These are phyloP conservation scores for Coccomyxa subellipsoidea DNA, from an alignment of 163 green algal species.

Conservation along the genomic window DNA sequence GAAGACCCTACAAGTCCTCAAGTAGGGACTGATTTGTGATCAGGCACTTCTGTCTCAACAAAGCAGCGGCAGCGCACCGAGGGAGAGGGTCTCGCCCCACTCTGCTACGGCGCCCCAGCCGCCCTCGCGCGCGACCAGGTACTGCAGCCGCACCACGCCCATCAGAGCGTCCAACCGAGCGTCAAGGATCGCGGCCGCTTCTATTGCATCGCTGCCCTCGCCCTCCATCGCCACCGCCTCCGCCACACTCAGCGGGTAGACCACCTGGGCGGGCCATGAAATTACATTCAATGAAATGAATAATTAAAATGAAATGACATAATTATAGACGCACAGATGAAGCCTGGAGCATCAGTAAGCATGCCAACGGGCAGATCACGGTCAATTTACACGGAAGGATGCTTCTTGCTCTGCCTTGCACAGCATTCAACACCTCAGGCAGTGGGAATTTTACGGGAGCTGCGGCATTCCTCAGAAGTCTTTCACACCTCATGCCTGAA, in stretches of 20 bases:
- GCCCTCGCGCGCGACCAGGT: constrained; percentile 57
- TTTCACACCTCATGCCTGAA: too few relatives aligned
- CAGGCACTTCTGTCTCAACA: not conserved
- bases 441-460: too few relatives aligned
- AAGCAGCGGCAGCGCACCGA: constrained; percentile 26
- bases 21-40: too few relatives aligned
- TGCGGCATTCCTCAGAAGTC: too few relatives aligned
- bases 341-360: too few relatives aligned
- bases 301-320: too few relatives aligned
- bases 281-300: not conserved
- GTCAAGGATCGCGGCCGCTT: constrained; percentile 40
- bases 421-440: too few relatives aligned
- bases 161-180: constrained; percentile 50
- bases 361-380: too few relatives aligned
- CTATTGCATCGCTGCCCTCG: not conserved
- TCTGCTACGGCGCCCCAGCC: constrained; percentile 40
- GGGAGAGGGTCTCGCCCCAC: constrained; percentile 58
- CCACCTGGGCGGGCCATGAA: constrained; percentile 27
- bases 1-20: too few relatives aligned
- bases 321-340: too few relatives aligned
- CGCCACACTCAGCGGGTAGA: constrained; percentile 52
- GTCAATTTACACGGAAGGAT: too few relatives aligned
- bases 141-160: constrained; percentile 49
- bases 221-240: constrained; percentile 23
- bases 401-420: too few relatives aligned